A percentile compares a stretch with the other conserved stretches of the same genome.
phyloP scores from a whole-genome alignment of 1,284 basidiomycete genomes.

The Trichosporon sp. region DNA sequence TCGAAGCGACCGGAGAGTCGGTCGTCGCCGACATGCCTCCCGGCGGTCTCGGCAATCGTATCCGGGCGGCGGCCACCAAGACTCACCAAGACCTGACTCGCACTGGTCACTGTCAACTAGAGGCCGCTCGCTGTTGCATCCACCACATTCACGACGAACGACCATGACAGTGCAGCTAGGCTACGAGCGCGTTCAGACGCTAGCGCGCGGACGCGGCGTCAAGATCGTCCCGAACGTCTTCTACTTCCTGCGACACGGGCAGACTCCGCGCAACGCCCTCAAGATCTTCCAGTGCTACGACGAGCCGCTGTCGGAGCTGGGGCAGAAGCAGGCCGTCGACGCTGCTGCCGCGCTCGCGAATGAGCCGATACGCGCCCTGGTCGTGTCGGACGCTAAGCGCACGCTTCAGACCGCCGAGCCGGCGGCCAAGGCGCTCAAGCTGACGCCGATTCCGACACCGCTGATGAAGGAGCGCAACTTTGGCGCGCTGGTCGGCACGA shows the following conservation, averaged over 20 bases:
- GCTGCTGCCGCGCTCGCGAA: neutral
- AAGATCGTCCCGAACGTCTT: neutral
- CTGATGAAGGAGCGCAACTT: slow-evolving; percentile 12
- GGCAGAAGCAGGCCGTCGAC: slow-evolving; percentile 2
- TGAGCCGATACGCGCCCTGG: neutral
- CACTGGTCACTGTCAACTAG: neutral
- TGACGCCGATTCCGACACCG: neutral
- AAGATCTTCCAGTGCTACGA: slow-evolving; percentile 13
- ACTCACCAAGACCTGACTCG: no score
- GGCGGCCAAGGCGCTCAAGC: neutral
- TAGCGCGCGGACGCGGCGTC: neutral
- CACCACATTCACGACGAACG: neutral
- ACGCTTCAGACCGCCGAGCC: slow-evolving; percentile 15
- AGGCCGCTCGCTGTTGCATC: neutral
- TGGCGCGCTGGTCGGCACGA: slow-evolving; percentile 9
- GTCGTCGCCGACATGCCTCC: neutral
- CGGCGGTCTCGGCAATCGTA: neutral
- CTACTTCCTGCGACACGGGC: slow-evolving; percentile 13
- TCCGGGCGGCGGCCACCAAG: neutral
- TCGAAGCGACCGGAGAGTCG: no score
- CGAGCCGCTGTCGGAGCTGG: slow-evolving; percentile 7
- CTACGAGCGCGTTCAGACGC: neutral
- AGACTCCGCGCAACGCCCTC: slow-evolving; percentile 10
- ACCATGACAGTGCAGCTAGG: slow-evolving; percentile 1
- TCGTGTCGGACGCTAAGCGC: slow-evolving; percentile 11